Percentiles rank a stretch among this genome's conserved stretches.
These are phyloP conservation scores for Euptelea pleiosperma DNA, from an alignment of 164 flowering plant species.

Conservation along the genomic window DNA sequence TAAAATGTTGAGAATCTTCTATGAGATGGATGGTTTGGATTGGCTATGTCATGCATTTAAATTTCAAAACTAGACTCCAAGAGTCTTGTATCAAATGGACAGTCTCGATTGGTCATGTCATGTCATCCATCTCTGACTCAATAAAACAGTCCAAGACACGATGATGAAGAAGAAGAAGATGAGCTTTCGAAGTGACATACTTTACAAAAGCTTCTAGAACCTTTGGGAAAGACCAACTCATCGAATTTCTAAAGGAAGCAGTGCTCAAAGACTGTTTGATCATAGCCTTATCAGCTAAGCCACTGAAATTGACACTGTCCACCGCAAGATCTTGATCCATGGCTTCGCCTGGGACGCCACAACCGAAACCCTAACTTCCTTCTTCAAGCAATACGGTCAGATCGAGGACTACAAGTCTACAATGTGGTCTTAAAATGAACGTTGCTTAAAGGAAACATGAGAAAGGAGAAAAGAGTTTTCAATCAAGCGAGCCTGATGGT, in stretches of 20 bases:
- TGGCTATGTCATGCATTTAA: too few relatives aligned
- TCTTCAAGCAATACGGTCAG: slow-evolving; percentile 30
- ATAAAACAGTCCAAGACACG: too few relatives aligned
- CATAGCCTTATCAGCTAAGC: slow-evolving; percentile 10
- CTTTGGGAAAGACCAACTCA: slow-evolving; percentile 39
- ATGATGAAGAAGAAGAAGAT: slow-evolving; percentile 16
- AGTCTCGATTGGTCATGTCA: too few relatives aligned
- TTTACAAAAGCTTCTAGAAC: slow-evolving; percentile 33
- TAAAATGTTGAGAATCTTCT: too few relatives aligned
- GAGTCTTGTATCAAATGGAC: too few relatives aligned
- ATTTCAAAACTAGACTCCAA: too few relatives aligned
- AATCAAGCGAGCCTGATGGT: too few relatives aligned
- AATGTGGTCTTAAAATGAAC: too few relatives aligned
- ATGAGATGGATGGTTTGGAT: too few relatives aligned
- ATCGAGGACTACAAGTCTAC: slow-evolving; percentile 43
- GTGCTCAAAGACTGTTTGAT: slow-evolving; percentile 21
- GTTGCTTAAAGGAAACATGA: too few relatives aligned
- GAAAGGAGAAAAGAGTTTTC: too few relatives aligned
- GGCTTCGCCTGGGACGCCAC: slow-evolving; percentile 51
- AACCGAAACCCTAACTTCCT: slow-evolving; percentile 20
- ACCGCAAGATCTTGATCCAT: slow-evolving; percentile 47
- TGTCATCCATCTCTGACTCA: too few relatives aligned
- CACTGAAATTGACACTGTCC: slow-evolving; percentile 36
- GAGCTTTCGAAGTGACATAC: slow-evolving; percentile 19
- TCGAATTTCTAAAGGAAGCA: slow-evolving; percentile 31